Percentiles rank a stretch among this genome's conserved stretches.
These are phyloP conservation scores for Calonectria multiphialidica DNA, from an alignment of 2,329 filamentous ascomycete genomes.

Conservation along the genomic window DNA sequence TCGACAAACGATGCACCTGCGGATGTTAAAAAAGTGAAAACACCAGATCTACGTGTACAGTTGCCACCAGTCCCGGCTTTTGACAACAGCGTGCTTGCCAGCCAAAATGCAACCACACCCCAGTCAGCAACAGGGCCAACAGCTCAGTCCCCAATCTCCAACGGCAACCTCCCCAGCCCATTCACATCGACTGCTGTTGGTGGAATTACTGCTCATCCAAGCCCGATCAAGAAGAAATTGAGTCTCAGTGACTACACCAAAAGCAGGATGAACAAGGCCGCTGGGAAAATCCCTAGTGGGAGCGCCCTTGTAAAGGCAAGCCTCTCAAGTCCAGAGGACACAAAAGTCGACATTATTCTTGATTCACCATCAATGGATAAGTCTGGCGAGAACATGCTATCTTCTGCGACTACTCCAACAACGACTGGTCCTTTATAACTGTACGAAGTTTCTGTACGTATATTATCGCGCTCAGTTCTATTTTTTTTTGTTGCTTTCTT, in stretches of 20 bases:
- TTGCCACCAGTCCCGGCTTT: slow-evolving; percentile 68
- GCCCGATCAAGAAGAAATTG: slow-evolving; percentile 75
- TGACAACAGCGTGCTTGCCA: slow-evolving; percentile 51
- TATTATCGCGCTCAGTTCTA: slow-evolving; percentile 32
- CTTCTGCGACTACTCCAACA: slow-evolving; percentile 36
- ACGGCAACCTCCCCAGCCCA: slow-evolving; percentile 54
- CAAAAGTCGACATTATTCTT: slow-evolving; percentile 50
- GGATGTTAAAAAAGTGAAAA: slow-evolving; percentile 49
- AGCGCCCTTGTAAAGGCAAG: slow-evolving; percentile 48
- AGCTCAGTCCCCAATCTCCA: slow-evolving; percentile 64
- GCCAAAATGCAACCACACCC: slow-evolving; percentile 57
- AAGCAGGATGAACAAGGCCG: slow-evolving; percentile 68
- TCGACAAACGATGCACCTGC: slow-evolving; percentile 31
- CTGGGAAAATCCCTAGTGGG: slow-evolving; percentile 49
- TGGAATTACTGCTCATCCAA: slow-evolving; percentile 61
- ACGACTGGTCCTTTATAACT: slow-evolving; percentile 45
- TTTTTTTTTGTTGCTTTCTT: slow-evolving; percentile 35
- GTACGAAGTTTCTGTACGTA: slow-evolving; percentile 42
- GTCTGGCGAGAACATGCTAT: slow-evolving; percentile 37
- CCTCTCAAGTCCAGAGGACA: slow-evolving; percentile 51
- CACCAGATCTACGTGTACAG: slow-evolving; percentile 65
- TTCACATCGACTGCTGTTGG: slow-evolving; percentile 58
- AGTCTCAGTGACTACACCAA: slow-evolving; percentile 75
- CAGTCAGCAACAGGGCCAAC: slow-evolving; percentile 58
- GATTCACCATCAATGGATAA: slow-evolving; percentile 48